Evolutionary conservation across 345 rosid genomes (phyloP), one percentile per base, ranked within the genome.

Genomic region (Salix dunnii): DNA sequence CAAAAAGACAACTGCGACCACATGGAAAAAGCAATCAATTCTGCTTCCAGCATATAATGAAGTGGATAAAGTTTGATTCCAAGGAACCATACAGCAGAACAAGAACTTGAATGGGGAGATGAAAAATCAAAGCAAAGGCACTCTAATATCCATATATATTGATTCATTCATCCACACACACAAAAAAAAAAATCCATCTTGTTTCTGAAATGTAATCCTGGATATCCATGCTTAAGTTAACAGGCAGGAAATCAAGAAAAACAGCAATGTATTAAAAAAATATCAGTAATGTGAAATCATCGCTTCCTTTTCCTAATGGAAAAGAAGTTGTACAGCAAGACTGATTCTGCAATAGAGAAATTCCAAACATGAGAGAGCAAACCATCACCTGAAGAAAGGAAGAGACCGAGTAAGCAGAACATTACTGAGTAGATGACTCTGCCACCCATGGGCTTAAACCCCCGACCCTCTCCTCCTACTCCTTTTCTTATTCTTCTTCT

Each of bases 361-460:
- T 43, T 67, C 48, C 36, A 53, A 31, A 21, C 21, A 31, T 27
- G 65, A 68, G 36, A 79, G 25, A 67, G 70, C 33, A 67, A 60
- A 74, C 20, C 42, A 51, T 23, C 67, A 85, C 90, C 90, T 82
- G 87, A 84, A 67, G 71, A 76, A 64, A 78, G 71, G 53, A 77
- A 67, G 58, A 84, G 78, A 63, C 30, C 67, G 43, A 75, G 23
- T 3, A 85, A 36, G 23, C 82, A 79, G 60, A 84, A 72, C 7
- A 73, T 25, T 16, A 63, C 38, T 68, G 38, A 70, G 70, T 40
- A 79, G 72, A 67, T 63, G 36, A 27, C 35, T 46, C 66, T 68
- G 77, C 73, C 51, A 49, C 64, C 86, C 90, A 85, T 84, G 10
- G 58, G 79, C 66, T 38, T 46, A 40, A 43, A 73, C 20, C 65